Evolutionary conservation across 805 yeast genomes (phyloP).

Genomic region (Wickerhamiella shivajii): DNA sequence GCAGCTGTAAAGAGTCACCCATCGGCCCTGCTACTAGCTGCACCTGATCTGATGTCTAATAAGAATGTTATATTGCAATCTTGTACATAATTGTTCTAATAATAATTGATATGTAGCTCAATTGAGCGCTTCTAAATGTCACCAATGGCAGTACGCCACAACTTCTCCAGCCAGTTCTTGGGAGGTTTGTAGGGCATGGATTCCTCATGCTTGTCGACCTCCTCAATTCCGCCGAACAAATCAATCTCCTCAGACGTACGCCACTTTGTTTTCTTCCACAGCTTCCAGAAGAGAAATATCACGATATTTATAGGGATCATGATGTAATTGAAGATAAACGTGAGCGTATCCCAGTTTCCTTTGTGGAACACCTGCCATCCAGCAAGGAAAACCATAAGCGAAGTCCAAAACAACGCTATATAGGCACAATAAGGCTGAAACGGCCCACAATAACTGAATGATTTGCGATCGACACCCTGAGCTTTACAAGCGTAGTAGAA

Average conservation of each 20-base stretch:
- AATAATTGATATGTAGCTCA: too few relatives aligned
- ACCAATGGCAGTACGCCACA: conserved; percentile 8
- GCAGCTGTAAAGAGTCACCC: too few relatives aligned
- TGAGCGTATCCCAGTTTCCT: conserved; percentile 46
- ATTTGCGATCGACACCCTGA: conserved; percentile 35
- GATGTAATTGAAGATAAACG: conserved; percentile 56
- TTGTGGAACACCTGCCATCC: conserved; percentile 62
- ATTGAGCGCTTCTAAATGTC: too few relatives aligned
- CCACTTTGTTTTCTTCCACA: conserved; percentile 35
- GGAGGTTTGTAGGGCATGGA: conserved; percentile 12
- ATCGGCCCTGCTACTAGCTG: too few relatives aligned
- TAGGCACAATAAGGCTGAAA: conserved; percentile 46
- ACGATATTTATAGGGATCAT: conserved; percentile 46
- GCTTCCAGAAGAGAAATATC: conserved; percentile 38
- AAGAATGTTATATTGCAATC: too few relatives aligned
- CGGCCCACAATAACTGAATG: conserved; percentile 39
- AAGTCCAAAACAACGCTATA: conserved; percentile 33
- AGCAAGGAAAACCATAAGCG: conserved; percentile 40
- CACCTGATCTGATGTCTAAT: too few relatives aligned
- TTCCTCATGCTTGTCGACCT: conserved; percentile 44
- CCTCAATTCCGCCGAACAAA: conserved; percentile 40
- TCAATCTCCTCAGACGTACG: conserved; percentile 37
- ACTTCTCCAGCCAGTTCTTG: conserved; percentile 47
- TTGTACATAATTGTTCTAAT: too few relatives aligned
- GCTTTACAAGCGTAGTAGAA: conserved; percentile 45